Percentiles rank a stretch among this genome's conserved stretches.
These are phyloP conservation scores for Gigaspora rosea DNA, from an alignment of 192 early-diverging fungal species.

Conservation along the genomic window DNA sequence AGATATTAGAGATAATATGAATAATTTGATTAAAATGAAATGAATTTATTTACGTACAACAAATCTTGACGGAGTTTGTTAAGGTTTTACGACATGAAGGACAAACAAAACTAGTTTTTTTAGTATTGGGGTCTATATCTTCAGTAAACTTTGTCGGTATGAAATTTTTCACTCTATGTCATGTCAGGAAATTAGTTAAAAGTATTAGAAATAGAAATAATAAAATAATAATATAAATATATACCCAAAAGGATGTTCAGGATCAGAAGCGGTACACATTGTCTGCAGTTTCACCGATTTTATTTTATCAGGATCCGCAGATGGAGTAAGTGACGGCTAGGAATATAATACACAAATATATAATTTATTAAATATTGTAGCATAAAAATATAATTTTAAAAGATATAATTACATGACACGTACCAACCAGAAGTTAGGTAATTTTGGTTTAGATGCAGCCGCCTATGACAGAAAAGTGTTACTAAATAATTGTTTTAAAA, in stretches of 20 bases:
- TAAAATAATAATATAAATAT: neutral
- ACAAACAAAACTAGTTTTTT: constrained; percentile 52
- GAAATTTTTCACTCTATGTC: constrained; percentile 64
- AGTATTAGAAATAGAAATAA: neutral
- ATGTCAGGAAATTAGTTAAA: neutral
- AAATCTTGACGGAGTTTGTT: constrained; percentile 69
- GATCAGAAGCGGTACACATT: no score
- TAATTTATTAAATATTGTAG: no score
- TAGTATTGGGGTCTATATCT: no score
- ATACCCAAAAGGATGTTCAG: neutral
- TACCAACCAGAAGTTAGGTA: constrained; percentile 40
- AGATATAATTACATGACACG: neutral
- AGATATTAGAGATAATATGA: no score
- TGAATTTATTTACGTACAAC: constrained; percentile 43
- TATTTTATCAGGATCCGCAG: no score
- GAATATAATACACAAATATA: no score
- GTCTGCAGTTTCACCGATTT: no score
- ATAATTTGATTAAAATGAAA: constrained; percentile 53
- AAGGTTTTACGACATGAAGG: constrained; percentile 72
- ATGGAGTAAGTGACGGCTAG: no score
- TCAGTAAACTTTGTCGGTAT: constrained; percentile 63
- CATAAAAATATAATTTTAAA: neutral
- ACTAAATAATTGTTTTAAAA: neutral
- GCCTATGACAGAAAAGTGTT: neutral
- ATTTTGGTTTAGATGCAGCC: constrained; percentile 43